Evolutionary conservation across 495 filamentous ascomycete species (phyloP), one percentile per base, ranked within the genome.

Genomic region (Aspergillus homomorphus): DNA sequence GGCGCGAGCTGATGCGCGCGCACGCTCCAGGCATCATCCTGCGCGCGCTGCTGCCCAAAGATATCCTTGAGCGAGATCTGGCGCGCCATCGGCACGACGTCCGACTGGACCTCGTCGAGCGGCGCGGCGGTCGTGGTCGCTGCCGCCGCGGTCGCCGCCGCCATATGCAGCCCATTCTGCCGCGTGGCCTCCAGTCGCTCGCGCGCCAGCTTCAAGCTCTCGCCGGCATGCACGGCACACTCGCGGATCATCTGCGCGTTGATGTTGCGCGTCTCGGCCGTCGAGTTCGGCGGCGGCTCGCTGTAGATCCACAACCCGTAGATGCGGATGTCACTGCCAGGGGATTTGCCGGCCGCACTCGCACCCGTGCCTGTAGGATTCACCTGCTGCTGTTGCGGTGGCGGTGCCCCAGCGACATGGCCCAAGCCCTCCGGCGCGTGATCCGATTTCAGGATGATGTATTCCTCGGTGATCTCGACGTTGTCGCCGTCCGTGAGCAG

Each of bases 251-350:
- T 63, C 51, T 78, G 67, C 21, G 80, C 81, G 57, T 78, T 81
- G 57, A 81, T 66, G 10, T 63, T 72, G 38, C 81, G 75, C 5
- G 70, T 76, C 45, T 80, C 78, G 38, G 77, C 79, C 19, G 80
- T 87, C 9, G 80, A 81, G 51, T 76, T 82, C 3, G 77, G 77
- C 53, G 77, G 69, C 1, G 76, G 74, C 62, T 86, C 84, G 0
- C 77, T 77, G 64, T 85, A 88, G 19, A 88, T 85, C 85, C 85
- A 88, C 1, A 88, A 65, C 8, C 85, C 85, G 64, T 80, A 82
- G 51, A 84, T 79, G 45, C 66, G 65, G 15, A 76, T 63, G 51
- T 68, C 63, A 14, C 48, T 18, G 4, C 33, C 33, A 38, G n/a
- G n/a, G 5, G 19, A 10, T 48, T 48, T 48, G 45, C 45, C 15